A percentile compares a stretch with the other conserved stretches of the same genome.
Evolutionary conservation across 2,329 filamentous ascomycete genomes (phyloP).

Genomic region (Arachnomyces sp.): DNA sequence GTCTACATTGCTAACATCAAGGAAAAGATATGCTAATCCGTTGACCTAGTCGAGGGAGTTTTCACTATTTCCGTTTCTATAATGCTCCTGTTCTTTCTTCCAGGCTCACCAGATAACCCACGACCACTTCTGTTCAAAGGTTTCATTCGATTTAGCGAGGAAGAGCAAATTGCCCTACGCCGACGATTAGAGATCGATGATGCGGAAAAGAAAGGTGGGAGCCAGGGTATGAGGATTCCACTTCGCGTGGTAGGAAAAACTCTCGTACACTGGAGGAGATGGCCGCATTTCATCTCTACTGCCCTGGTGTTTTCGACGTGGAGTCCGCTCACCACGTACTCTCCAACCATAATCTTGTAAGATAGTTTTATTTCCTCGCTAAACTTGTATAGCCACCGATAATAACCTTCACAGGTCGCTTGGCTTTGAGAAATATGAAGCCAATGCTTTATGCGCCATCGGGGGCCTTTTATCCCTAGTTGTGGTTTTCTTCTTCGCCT

Average conservation of each 20-base stretch:
- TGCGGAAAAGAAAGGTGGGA: slow-evolving; percentile 22
- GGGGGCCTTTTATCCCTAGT: slow-evolving; percentile 39
- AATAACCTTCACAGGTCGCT: slow-evolving; percentile 26
- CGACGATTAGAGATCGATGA: slow-evolving; percentile 29
- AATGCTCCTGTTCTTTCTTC: slow-evolving; percentile 35
- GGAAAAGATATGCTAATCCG: neutral
- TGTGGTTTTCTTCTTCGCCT: slow-evolving; percentile 43
- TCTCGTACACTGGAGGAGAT: slow-evolving; percentile 37
- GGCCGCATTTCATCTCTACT: slow-evolving; percentile 43
- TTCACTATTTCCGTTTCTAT: slow-evolving; percentile 36
- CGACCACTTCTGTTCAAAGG: slow-evolving; percentile 32
- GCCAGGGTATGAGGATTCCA: slow-evolving; percentile 31
- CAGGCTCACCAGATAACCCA: slow-evolving; percentile 36
- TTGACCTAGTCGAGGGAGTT: slow-evolving; percentile 35
- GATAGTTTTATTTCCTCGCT: slow-evolving; percentile 1
- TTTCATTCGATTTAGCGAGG: slow-evolving; percentile 29
- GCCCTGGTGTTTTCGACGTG: slow-evolving; percentile 47
- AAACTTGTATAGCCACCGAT: neutral
- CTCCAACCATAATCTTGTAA: slow-evolving; percentile 39
- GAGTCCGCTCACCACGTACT: slow-evolving; percentile 46
- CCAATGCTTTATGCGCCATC: slow-evolving; percentile 40
- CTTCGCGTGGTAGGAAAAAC: slow-evolving; percentile 37
- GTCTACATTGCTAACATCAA: slow-evolving; percentile 4
- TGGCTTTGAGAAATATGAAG: slow-evolving; percentile 38
- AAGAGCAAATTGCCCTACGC: slow-evolving; percentile 28